Evolutionary conservation across 106 monocot genomes (phyloP).

Genomic region (Dendrobium nobile): DNA sequence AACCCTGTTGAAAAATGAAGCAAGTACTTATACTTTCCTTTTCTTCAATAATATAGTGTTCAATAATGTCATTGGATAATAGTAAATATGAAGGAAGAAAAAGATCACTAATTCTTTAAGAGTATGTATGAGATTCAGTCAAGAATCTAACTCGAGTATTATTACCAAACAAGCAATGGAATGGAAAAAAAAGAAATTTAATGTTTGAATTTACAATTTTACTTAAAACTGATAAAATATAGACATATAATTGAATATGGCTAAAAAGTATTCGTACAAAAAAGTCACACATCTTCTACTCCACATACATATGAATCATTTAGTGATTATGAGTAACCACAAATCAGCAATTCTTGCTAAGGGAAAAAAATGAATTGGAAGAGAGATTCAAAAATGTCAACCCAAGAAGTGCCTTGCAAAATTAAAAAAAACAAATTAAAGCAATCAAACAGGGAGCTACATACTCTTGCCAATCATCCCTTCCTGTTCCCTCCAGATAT

Average conservation of each 20-base stretch:
- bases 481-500: slow-evolving; percentile 84
- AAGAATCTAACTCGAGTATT: neutral
- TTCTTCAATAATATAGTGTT: neutral
- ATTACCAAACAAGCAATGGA: neutral
- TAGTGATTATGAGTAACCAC: neutral
- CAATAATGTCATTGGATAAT: neutral
- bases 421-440: neutral
- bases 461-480: slow-evolving; percentile 95
- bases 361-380: neutral
- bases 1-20: slow-evolving; percentile 31
- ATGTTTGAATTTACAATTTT: neutral
- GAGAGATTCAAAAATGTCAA: neutral
- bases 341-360: neutral
- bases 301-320: neutral
- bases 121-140: neutral
- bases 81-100: neutral
- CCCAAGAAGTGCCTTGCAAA: neutral
- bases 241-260: neutral
- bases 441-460: slow-evolving; percentile 4
- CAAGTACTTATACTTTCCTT: neutral
- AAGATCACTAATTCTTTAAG: neutral
- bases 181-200: neutral
- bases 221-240: neutral
- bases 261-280: neutral
- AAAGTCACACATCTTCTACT: neutral